Percentiles rank a stretch among this genome's conserved stretches.
Evolutionary conservation across 2,329 filamentous ascomycete species (phyloP).

Genomic region (Xylogone sp.): DNA sequence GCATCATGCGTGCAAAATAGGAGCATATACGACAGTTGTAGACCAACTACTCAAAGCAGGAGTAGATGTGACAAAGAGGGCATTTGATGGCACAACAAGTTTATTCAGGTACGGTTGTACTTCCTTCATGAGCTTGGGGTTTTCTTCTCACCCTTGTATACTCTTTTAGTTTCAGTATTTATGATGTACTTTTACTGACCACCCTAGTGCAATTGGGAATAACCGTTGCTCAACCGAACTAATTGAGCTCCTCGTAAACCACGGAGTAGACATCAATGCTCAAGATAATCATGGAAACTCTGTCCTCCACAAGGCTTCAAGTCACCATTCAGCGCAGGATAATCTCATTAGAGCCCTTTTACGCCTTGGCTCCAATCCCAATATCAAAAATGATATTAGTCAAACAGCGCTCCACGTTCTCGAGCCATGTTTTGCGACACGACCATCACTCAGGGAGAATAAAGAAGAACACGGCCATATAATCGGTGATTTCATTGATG

Average conservation of each 20-base stretch:
- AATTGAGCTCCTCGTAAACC: not conserved
- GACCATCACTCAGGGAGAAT: too few species aligned
- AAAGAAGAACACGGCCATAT: not conserved
- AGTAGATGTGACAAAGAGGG: not conserved
- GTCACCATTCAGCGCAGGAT: not conserved
- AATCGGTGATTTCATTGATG: not conserved
- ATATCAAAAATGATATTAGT: constrained; percentile 3
- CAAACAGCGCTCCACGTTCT: constrained; percentile 5
- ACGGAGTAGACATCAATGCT: constrained; percentile 7
- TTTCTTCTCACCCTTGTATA: too few species aligned
- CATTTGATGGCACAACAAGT: not conserved
- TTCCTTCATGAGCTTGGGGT: not conserved
- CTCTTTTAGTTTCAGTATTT: too few species aligned
- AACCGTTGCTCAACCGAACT: not conserved
- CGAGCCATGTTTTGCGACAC: not conserved
- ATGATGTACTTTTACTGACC: not conserved
- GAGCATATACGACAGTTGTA: not conserved
- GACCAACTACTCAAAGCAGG: not conserved
- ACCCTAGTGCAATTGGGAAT: not conserved
- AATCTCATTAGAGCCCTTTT: not conserved
- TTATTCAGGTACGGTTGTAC: not conserved
- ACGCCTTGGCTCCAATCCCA: constrained; percentile 5
- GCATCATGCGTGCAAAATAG: not conserved
- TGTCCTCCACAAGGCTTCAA: constrained; percentile 11
- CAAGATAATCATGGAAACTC: constrained; percentile 15